phyloP scores from a whole-genome alignment of 495 filamentous ascomycete species.

The Chaetomium tenue region DNA sequence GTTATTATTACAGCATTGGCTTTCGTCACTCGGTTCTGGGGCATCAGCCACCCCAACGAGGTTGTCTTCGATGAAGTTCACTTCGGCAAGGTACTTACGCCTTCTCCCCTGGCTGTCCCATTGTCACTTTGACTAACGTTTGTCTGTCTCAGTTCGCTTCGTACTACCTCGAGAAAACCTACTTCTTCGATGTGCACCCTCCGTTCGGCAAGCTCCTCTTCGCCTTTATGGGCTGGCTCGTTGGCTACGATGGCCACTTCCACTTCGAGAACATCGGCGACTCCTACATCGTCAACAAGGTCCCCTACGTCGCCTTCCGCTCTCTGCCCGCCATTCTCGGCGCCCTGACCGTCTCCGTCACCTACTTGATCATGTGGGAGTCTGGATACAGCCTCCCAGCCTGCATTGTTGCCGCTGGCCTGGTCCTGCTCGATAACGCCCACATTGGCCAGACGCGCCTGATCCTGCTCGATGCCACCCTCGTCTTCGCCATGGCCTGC shows the following conservation, averaged over 20 bases:
- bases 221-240: conserved; percentile 93
- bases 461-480: conserved; percentile 90
- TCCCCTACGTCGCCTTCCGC: conserved; percentile 93
- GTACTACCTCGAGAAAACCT: conserved; percentile 95
- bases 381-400: conserved; percentile 95
- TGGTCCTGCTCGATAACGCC: conserved; percentile 95
- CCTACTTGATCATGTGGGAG: conserved; percentile 99
- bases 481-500: conserved; percentile 93
- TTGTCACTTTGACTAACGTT: conserved; percentile 16
- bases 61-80: conserved; percentile 99
- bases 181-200: conserved; percentile 99
- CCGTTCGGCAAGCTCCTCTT: conserved; percentile 90
- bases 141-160: conserved; percentile 70
- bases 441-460: conserved; percentile 96
- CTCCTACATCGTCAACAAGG: conserved; percentile 94
- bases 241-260: conserved; percentile 94
- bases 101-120: background rate
- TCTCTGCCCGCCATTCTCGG: conserved; percentile 91
- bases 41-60: conserved; percentile 88
- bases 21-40: conserved; percentile 91
- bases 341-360: conserved; percentile 87
- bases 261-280: conserved; percentile 99
- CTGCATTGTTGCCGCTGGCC: conserved; percentile 76
- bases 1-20: conserved; percentile 74
- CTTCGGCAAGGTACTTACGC: conserved; percentile 84